phyloP scores from a whole-genome alignment of 2,329 filamentous ascomycete genomes.

The Tolypocladium tundrense region DNA sequence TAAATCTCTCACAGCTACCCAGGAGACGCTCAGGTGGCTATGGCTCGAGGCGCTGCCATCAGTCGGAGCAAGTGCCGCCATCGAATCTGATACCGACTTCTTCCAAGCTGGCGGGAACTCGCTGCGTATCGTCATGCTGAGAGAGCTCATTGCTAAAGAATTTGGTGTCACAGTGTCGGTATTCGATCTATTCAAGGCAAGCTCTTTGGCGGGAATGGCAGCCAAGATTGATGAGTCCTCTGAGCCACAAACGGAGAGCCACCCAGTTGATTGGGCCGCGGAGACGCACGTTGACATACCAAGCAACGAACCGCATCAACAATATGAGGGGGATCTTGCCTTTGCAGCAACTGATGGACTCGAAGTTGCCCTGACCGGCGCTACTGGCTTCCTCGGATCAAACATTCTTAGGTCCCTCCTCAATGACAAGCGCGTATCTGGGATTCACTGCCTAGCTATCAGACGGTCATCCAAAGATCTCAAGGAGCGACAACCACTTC shows the following conservation, averaged over 20 bases:
- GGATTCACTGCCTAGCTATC: constrained; percentile 34
- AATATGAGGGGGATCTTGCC: not conserved
- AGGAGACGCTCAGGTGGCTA: constrained; percentile 5
- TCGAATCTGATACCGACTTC: constrained; percentile 22
- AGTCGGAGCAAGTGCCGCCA: not conserved
- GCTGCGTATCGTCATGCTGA: constrained; percentile 26
- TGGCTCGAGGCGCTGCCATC: constrained; percentile 5
- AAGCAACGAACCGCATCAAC: not conserved
- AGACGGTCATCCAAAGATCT: constrained; percentile 4
- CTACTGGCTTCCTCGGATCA: constrained; percentile 5
- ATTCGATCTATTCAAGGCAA: constrained; percentile 23
- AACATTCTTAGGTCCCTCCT: constrained; percentile 6
- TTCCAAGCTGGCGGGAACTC: constrained; percentile 32
- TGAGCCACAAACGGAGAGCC: constrained; percentile 1
- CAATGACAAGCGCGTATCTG: constrained; percentile 14
- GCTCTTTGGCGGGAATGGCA: constrained; percentile 29
- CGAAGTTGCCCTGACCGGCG: constrained; percentile 3
- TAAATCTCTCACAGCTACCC: constrained; percentile 5
- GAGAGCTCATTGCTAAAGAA: constrained; percentile 16
- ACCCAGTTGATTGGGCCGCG: constrained; percentile 14
- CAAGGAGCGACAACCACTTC: not conserved
- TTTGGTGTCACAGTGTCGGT: constrained; percentile 22
- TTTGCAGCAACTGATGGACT: not conserved
- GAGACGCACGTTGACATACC: constrained; percentile 8
- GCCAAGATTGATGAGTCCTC: constrained; percentile 9